These are phyloP conservation scores for Ustilago tritici DNA, from an alignment of 1,284 basidiomycete species.

Conservation along the genomic window DNA sequence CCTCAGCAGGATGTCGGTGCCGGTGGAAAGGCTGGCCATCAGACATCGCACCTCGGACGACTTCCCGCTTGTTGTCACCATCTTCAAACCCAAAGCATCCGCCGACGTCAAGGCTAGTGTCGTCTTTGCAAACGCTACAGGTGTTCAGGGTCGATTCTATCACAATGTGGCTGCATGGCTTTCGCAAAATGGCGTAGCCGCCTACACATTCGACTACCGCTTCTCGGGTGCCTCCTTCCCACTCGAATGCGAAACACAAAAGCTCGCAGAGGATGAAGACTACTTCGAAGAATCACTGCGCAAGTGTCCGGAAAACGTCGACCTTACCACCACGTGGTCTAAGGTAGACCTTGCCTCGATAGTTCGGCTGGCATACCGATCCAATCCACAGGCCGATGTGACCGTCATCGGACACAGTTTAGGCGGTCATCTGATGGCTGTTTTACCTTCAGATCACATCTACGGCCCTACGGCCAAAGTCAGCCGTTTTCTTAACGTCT, in stretches of 20 bases:
- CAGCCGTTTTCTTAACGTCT: constrained; percentile 55
- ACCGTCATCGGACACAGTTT: constrained; percentile 56
- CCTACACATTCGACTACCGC: constrained; percentile 60
- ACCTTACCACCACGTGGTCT: constrained; percentile 58
- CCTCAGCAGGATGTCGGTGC: constrained; percentile 19
- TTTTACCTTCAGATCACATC: constrained; percentile 37
- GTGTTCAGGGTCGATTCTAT: constrained; percentile 59
- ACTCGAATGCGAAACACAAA: constrained; percentile 32
- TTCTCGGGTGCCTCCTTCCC: constrained; percentile 57
- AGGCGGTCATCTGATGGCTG: constrained; percentile 54
- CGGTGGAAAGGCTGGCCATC: constrained; percentile 22
- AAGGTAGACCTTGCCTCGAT: constrained; percentile 55
- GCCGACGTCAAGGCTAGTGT: constrained; percentile 29
- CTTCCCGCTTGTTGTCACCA: constrained; percentile 49
- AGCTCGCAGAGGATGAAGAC: constrained; percentile 50
- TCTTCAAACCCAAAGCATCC: constrained; percentile 39
- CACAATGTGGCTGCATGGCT: constrained; percentile 54
- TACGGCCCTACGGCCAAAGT: constrained; percentile 50
- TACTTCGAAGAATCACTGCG: constrained; percentile 49
- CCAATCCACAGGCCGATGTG: constrained; percentile 39
- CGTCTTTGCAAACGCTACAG: constrained; percentile 58
- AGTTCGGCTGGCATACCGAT: constrained; percentile 37
- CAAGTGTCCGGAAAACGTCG: constrained; percentile 37
- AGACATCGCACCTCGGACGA: constrained; percentile 38
- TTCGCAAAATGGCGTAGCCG: constrained; percentile 48